Conservation (phyloP, 176 grass and related monocot species). For the Tillandsia leiboldiana region DNA sequence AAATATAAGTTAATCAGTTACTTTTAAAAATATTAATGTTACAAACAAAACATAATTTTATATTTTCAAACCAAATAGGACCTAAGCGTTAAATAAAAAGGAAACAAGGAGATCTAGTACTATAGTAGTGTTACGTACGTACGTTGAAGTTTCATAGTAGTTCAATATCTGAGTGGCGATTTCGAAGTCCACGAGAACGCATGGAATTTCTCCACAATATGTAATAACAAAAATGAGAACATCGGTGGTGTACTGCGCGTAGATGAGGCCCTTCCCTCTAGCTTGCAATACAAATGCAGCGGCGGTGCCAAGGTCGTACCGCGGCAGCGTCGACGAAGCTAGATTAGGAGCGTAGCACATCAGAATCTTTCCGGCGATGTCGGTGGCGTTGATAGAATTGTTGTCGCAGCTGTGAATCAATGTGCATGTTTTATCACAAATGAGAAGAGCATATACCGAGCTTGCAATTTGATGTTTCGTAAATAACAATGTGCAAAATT, state of each 20-base stretch:
- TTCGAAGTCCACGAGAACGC: conserved; percentile 26
- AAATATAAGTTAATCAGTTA: too few species aligned
- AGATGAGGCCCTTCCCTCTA: conserved; percentile 30
- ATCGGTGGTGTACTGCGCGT: conserved; percentile 16
- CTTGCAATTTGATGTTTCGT: too few species aligned
- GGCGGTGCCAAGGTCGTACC: neutral
- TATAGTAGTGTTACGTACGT: too few species aligned
- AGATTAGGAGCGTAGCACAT: neutral
- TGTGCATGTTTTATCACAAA: too few species aligned
- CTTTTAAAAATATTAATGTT: too few species aligned
- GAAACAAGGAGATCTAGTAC: too few species aligned
- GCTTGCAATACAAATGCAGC: neutral
- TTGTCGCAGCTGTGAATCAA: conserved; percentile 10
- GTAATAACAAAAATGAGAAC: neutral
- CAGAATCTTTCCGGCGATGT: conserved; percentile 20
- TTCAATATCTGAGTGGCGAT: conserved; percentile 12
- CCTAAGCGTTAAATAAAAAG: too few species aligned
- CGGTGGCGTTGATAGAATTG: conserved; percentile 6
- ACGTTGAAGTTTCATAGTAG: neutral
- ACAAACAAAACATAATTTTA: too few species aligned
- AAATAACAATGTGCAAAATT: too few species aligned
- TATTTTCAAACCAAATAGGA: too few species aligned
- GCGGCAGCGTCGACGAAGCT: neutral
- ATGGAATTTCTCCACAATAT: neutral
- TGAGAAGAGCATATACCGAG: too few species aligned